phyloP scores from a whole-genome alignment of 176 grass and related monocot genomes.

The Eleusine indica region DNA sequence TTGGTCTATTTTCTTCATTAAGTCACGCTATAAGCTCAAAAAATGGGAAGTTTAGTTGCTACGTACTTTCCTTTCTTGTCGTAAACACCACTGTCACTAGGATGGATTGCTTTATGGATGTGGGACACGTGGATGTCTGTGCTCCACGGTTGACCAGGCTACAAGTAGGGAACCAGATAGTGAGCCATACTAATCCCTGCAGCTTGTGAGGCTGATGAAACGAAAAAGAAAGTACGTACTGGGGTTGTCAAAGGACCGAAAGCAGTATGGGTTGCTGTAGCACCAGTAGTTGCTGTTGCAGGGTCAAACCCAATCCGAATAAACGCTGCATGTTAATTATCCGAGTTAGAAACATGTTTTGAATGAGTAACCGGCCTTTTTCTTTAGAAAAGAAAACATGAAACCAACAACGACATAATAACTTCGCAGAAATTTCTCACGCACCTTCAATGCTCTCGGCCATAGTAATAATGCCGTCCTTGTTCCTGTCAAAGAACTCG shows the following conservation, averaged over 20 bases:
- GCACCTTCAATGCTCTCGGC: constrained; percentile 60
- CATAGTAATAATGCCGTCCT: constrained; percentile 57
- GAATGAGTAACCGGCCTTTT: background rate
- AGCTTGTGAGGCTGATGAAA: background rate
- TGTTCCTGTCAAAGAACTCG: constrained; percentile 66
- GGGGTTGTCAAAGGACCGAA: constrained; percentile 52
- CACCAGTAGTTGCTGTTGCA: constrained; percentile 16
- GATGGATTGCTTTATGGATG: constrained; percentile 10
- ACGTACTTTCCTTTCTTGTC: constrained; percentile 13
- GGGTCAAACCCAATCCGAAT: constrained; percentile 43
- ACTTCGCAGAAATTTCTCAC: background rate
- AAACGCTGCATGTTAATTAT: constrained; percentile 30
- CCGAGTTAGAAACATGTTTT: background rate
- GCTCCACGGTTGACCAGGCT: constrained; percentile 8
- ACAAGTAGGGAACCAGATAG: background rate
- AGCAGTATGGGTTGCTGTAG: constrained; percentile 29
- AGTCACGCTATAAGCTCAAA: background rate
- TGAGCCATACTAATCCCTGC: background rate
- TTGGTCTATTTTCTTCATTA: background rate
- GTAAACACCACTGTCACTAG: constrained; percentile 10
- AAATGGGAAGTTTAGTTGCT: background rate
- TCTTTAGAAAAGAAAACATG: background rate
- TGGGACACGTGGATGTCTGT: background rate
- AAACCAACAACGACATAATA: background rate
- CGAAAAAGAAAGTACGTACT: constrained; percentile 1